These are phyloP conservation scores for Nakazawaea ernobii DNA, from an alignment of 805 yeast genomes.

Conservation along the genomic window DNA sequence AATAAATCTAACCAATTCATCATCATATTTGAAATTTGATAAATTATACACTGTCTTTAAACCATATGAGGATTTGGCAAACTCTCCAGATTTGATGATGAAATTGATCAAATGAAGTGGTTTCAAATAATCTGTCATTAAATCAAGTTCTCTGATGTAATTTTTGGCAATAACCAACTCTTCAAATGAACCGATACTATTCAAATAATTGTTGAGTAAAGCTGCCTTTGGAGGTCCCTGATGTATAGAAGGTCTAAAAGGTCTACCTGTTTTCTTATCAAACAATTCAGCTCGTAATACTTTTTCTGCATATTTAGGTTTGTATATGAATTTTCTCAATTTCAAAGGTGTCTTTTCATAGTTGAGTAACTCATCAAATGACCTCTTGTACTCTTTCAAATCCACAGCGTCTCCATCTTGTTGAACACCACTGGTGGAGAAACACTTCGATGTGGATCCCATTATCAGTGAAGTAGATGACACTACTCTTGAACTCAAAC, in stretches of 20 bases:
- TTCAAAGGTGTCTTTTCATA: conserved; percentile 9
- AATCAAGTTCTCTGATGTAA: conserved; percentile 3
- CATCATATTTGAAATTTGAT: background rate
- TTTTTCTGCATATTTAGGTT: conserved; percentile 12
- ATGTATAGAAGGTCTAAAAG: conserved; percentile 10
- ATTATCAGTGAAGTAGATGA: background rate
- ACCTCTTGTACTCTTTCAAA: background rate
- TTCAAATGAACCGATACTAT: conserved; percentile 7
- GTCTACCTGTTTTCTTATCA: conserved; percentile 12
- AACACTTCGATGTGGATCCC: background rate
- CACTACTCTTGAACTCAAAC: background rate
- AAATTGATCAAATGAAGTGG: conserved; percentile 6
- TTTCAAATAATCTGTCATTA: background rate
- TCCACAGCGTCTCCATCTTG: background rate
- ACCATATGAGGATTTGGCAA: conserved; percentile 6
- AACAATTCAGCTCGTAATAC: conserved; percentile 13
- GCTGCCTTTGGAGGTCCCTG: conserved; percentile 7
- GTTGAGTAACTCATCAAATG: conserved; percentile 6
- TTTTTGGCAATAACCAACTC: conserved; percentile 10
- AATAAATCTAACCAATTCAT: conserved; percentile 5
- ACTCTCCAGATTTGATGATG: conserved; percentile 7
- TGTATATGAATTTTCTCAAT: conserved; percentile 11
- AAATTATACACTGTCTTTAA: conserved; percentile 7
- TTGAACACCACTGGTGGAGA: background rate
- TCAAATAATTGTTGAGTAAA: conserved; percentile 8